Conservation (phyloP, 179 eudicot genomes). For the Spergularia azorica region DNA sequence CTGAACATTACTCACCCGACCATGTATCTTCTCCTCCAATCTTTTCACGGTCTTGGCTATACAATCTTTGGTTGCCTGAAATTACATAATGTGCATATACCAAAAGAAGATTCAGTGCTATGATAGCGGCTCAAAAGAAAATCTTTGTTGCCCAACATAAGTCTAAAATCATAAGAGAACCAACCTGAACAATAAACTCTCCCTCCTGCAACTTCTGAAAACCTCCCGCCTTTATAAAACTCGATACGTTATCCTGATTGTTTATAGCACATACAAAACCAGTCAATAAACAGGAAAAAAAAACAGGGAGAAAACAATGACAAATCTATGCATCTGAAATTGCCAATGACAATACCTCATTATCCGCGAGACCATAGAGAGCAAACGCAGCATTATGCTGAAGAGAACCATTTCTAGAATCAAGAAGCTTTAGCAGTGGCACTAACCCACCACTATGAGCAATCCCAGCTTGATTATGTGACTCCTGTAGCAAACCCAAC, state of each 20-base stretch:
- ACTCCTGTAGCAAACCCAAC: conserved; percentile 45
- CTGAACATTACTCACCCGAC: conserved; percentile 56
- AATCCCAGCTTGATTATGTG: conserved; percentile 94
- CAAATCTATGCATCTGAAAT: not conserved
- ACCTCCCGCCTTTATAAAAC: conserved; percentile 71
- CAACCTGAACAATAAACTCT: conserved; percentile 80
- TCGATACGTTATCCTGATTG: conserved; percentile 79
- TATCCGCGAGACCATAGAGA: conserved; percentile 91
- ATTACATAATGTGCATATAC: conserved; percentile 7
- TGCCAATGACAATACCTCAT: conserved; percentile 56
- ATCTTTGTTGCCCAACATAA: no score
- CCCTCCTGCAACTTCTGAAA: conserved; percentile 91
- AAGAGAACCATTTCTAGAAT: conserved; percentile 78
- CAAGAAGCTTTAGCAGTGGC: conserved; percentile 82
- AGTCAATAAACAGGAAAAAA: not conserved
- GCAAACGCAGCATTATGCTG: conserved; percentile 96
- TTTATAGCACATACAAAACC: not conserved
- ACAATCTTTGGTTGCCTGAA: conserved; percentile 90
- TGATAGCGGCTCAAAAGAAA: not conserved
- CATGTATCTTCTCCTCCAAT: conserved; percentile 92
- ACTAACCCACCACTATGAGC: conserved; percentile 74
- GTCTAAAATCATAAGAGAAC: not conserved
- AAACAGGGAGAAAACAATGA: not conserved
- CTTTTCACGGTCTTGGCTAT: conserved; percentile 85
- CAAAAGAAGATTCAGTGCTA: not conserved